A percentile compares a stretch with the other conserved stretches of the same genome.
Conservation (phyloP, 148 eudicot species). For the Persicaria maculosa region DNA sequence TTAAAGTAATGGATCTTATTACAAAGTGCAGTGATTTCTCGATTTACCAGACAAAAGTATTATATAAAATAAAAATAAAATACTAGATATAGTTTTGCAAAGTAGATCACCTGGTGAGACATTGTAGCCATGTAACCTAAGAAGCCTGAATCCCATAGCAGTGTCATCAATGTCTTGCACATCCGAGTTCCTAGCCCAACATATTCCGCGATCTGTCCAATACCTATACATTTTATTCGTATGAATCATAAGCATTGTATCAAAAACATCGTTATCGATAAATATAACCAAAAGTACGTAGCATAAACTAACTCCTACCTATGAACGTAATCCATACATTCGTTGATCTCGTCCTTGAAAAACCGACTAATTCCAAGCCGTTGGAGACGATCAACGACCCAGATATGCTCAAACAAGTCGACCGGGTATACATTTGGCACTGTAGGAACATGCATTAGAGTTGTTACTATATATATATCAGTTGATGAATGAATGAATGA, state of each 20-base stretch:
- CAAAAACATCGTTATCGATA: no score
- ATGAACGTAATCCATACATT: slow-evolving; percentile 39
- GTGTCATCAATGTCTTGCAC: slow-evolving; percentile 84
- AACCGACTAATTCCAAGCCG: slow-evolving; percentile 69
- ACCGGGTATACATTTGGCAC: slow-evolving; percentile 75
- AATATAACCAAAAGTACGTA: no score
- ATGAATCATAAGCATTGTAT: neutral
- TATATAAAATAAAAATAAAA: no score
- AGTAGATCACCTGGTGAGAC: slow-evolving; percentile 50
- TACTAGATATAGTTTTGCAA: no score
- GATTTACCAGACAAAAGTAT: no score
- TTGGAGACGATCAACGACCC: slow-evolving; percentile 57
- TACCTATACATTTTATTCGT: slow-evolving; percentile 26
- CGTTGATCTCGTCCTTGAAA: slow-evolving; percentile 48
- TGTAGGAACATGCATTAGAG: neutral
- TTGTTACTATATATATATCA: neutral
- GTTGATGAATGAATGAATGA: neutral
- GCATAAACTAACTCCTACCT: slow-evolving; percentile 25
- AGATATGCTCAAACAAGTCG: slow-evolving; percentile 67
- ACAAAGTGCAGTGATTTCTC: no score
- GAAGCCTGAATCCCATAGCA: slow-evolving; percentile 79
- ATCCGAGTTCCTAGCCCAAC: slow-evolving; percentile 76
- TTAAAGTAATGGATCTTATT: no score
- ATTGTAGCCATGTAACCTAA: slow-evolving; percentile 62
- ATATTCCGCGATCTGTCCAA: slow-evolving; percentile 73